These are phyloP conservation scores for Basipetospora chlamydospora DNA, from an alignment of 2,329 filamentous ascomycete species.

Conservation along the genomic window DNA sequence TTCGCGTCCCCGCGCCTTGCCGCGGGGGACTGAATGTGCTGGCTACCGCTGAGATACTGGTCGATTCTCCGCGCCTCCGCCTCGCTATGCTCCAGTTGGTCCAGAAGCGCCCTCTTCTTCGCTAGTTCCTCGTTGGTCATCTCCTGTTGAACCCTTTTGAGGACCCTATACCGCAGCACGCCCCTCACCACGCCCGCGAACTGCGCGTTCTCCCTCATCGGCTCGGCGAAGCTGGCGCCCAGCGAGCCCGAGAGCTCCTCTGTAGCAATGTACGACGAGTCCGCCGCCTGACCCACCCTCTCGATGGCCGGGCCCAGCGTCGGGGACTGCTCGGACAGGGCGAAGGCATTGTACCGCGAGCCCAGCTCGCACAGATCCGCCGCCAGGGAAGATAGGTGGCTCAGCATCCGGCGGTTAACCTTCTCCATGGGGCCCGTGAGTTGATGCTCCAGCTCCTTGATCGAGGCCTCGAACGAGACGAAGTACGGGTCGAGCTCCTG, in stretches of 20 bases:
- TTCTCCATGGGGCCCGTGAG: slow-evolving; percentile 92
- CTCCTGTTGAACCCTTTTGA: slow-evolving; percentile 94
- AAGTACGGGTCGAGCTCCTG: slow-evolving; percentile 94
- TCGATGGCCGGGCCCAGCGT: slow-evolving; percentile 88
- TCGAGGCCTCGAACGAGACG: slow-evolving; percentile 79
- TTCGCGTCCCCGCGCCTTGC: slow-evolving; percentile 35
- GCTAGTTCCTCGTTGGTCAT: slow-evolving; percentile 88
- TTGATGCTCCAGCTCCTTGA: slow-evolving; percentile 77
- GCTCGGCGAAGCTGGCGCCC: slow-evolving; percentile 91
- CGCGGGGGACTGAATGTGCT: slow-evolving; percentile 45
- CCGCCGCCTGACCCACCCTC: slow-evolving; percentile 82
- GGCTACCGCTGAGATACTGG: slow-evolving; percentile 69
- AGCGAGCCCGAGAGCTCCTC: slow-evolving; percentile 77
- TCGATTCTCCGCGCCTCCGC: slow-evolving; percentile 86
- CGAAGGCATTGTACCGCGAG: slow-evolving; percentile 93
- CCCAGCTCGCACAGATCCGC: slow-evolving; percentile 85
- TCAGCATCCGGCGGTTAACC: slow-evolving; percentile 79
- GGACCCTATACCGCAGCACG: slow-evolving; percentile 75
- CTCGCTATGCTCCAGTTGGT: slow-evolving; percentile 86
- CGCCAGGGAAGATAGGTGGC: slow-evolving; percentile 69
- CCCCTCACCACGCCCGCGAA: slow-evolving; percentile 88
- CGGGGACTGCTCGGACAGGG: slow-evolving; percentile 78
- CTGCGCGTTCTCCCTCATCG: slow-evolving; percentile 94
- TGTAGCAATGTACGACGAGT: slow-evolving; percentile 90
- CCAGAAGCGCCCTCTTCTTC: slow-evolving; percentile 70